Conservation (phyloP, 177 flowering plant species). For the Vitis hybrid region DNA sequence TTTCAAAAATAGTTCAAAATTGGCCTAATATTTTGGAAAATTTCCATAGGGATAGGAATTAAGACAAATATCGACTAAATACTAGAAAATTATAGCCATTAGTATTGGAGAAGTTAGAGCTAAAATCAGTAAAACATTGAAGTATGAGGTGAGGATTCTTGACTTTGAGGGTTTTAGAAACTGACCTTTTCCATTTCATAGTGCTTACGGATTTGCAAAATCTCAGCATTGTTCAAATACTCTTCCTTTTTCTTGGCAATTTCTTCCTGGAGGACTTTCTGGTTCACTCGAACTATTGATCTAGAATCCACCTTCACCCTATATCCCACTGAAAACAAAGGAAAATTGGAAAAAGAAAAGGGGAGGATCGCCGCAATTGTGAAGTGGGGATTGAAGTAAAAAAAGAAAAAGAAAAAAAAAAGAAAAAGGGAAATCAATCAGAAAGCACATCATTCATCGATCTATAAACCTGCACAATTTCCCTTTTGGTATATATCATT, state of each 20-base stretch:
- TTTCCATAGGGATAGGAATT: background rate
- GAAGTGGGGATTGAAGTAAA: too few relatives aligned
- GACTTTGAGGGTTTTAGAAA: background rate
- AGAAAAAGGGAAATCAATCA: background rate
- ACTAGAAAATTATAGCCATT: too few relatives aligned
- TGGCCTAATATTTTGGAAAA: background rate
- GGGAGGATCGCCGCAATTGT: too few relatives aligned
- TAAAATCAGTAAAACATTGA: too few relatives aligned
- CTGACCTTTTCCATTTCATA: constrained; percentile 39
- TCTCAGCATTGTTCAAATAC: constrained; percentile 30
- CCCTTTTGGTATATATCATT: background rate
- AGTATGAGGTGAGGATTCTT: background rate
- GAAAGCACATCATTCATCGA: background rate
- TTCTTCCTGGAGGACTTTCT: constrained; percentile 37
- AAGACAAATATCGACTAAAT: background rate
- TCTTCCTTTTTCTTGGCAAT: constrained; percentile 39
- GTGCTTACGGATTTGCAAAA: constrained; percentile 24
- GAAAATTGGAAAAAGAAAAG: constrained; percentile 1
- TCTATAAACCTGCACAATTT: background rate
- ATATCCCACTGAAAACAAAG: constrained; percentile 50
- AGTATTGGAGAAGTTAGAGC: too few relatives aligned
- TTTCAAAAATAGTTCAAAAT: background rate
- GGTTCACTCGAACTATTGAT: constrained; percentile 40
- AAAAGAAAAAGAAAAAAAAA: constrained; percentile 4
- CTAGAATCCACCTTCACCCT: constrained; percentile 42